Conservation (phyloP, 2,329 filamentous ascomycete species). For the Trichoderma sp. region DNA sequence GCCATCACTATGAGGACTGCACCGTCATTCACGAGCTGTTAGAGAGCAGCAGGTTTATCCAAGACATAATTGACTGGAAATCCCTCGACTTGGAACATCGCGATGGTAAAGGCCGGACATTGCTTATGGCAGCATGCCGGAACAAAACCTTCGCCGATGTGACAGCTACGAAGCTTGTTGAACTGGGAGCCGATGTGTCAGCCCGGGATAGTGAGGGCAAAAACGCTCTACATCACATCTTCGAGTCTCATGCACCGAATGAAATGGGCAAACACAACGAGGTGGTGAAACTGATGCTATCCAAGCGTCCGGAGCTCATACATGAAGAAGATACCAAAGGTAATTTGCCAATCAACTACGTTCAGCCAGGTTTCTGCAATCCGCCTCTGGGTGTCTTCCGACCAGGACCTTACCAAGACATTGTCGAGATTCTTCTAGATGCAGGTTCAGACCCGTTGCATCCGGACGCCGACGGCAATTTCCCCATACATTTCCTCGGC, state of each 20-base stretch:
- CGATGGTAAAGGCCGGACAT: conserved; percentile 29
- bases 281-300: neutral
- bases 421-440: neutral
- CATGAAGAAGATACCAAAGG: neutral
- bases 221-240: conserved; percentile 29
- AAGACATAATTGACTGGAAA: conserved; percentile 1
- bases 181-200: conserved; percentile 28
- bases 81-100: conserved; percentile 28
- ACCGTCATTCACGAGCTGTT: conserved; percentile 30
- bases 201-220: conserved; percentile 26
- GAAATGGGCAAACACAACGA: neutral
- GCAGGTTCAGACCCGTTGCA: neutral
- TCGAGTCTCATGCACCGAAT: neutral
- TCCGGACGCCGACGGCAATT: neutral
- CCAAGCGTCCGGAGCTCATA: neutral
- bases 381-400: neutral
- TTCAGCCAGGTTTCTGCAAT: neutral
- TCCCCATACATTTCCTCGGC: neutral
- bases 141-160: conserved; percentile 16
- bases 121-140: conserved; percentile 30
- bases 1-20: conserved; percentile 16
- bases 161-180: neutral
- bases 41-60: conserved; percentile 23
- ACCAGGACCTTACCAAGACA: neutral
- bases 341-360: neutral